A percentile compares a stretch with the other conserved stretches of the same genome.
These are phyloP conservation scores for Komagataella pastoris DNA, from an alignment of 805 yeast genomes.

Conservation along the genomic window DNA sequence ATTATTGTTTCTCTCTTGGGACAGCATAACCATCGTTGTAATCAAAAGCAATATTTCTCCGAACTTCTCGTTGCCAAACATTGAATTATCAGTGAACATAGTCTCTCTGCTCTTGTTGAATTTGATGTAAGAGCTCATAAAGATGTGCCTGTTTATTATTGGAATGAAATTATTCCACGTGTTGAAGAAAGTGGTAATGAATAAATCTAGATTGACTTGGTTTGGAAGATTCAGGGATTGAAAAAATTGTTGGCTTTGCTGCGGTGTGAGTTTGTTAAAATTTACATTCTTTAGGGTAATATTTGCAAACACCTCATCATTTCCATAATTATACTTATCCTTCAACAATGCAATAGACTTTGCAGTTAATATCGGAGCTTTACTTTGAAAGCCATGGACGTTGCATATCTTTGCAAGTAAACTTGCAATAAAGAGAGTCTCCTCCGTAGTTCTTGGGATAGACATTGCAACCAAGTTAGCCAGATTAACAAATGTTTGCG, in stretches of 20 bases:
- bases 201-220: conserved; percentile 50
- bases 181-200: conserved; percentile 55
- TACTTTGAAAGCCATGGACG: conserved; percentile 58
- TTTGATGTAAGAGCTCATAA: conserved; percentile 41
- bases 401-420: conserved; percentile 56
- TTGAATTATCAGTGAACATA: conserved; percentile 24
- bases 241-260: conserved; percentile 34
- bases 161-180: conserved; percentile 71
- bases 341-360: conserved; percentile 59
- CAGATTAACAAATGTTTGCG: conserved; percentile 29
- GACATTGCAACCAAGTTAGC: conserved; percentile 57
- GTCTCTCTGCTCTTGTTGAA: conserved; percentile 32
- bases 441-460: conserved; percentile 68
- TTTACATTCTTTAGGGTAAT: conserved; percentile 20
- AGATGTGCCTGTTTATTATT: conserved; percentile 54
- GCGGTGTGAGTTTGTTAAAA: conserved; percentile 21
- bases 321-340: conserved; percentile 25
- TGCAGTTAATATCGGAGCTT: conserved; percentile 59
- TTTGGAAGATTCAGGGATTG: conserved; percentile 30
- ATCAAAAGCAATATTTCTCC: conserved; percentile 41
- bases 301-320: conserved; percentile 15
- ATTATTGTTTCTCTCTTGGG: conserved; percentile 17
- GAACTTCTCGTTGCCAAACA: conserved; percentile 35
- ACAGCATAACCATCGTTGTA: conserved; percentile 34
- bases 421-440: conserved; percentile 63